Evolutionary conservation across 257 asterid genomes (phyloP).

Genomic region (Solanum piurae): DNA sequence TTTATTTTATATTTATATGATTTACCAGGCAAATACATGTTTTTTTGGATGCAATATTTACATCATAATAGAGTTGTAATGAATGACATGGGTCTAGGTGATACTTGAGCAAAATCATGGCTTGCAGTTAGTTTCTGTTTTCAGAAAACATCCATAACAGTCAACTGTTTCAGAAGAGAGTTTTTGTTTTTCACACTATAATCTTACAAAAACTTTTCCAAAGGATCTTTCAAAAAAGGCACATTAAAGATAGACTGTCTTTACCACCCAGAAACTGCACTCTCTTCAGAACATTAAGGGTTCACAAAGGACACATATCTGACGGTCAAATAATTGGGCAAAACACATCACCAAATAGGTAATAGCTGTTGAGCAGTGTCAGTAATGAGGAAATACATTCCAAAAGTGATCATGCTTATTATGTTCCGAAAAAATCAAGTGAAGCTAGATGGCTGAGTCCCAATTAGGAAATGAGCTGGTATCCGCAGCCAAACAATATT

Average conservation of each 20-base stretch:
- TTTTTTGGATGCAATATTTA: neutral
- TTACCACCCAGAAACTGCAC: neutral
- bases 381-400: neutral
- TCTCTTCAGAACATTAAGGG: neutral
- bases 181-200: neutral
- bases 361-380: neutral
- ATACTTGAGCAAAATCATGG: neutral
- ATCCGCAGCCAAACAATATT: neutral
- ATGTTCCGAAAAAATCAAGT: neutral
- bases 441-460: neutral
- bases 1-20: neutral
- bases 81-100: neutral
- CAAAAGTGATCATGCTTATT: neutral
- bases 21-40: neutral
- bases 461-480: neutral
- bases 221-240: neutral
- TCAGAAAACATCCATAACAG: neutral
- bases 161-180: neutral
- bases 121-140: neutral
- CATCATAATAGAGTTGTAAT: neutral
- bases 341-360: neutral
- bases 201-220: neutral
- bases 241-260: neutral
- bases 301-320: neutral
- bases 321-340: neutral